Conservation (phyloP, 1,284 basidiomycete genomes). For the Cutaneotrichosporon cyanovorans region DNA sequence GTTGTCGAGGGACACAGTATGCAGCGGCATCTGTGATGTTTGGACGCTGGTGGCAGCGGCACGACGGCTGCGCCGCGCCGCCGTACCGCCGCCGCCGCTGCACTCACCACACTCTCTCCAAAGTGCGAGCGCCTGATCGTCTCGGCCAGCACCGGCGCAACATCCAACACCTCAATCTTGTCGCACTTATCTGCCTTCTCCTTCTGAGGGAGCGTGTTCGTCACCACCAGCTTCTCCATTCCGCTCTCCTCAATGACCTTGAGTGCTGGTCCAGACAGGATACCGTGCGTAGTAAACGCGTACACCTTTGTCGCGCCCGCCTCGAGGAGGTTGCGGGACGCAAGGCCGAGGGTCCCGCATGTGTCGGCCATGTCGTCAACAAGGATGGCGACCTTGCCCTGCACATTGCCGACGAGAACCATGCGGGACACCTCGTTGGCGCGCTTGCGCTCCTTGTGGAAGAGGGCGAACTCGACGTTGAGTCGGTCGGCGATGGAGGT, state of each 20-base stretch:
- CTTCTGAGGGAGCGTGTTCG: conserved; percentile 91
- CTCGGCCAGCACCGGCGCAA: conserved; percentile 90
- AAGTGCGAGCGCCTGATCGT: conserved; percentile 74
- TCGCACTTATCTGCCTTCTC: conserved; percentile 66
- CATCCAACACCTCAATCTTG: conserved; percentile 94
- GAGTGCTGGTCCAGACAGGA: conserved; percentile 83
- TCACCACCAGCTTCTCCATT: conserved; percentile 93
- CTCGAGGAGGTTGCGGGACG: conserved; percentile 80
- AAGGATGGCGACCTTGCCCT: conserved; percentile 90
- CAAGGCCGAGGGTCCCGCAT: conserved; percentile 92
- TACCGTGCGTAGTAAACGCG: conserved; percentile 96
- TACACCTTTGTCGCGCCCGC: conserved; percentile 80
- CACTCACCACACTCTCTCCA: conserved; percentile 47
- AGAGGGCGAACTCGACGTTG: conserved; percentile 95
- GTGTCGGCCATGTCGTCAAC: conserved; percentile 99
- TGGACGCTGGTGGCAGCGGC: background rate
- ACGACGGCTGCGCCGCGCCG: background rate
- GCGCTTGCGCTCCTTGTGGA: conserved; percentile 99
- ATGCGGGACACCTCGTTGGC: conserved; percentile 98
- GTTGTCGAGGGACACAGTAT: background rate
- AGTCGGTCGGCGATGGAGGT: conserved; percentile 95
- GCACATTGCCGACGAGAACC: conserved; percentile 92
- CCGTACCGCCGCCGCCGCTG: background rate
- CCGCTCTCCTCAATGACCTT: conserved; percentile 61
- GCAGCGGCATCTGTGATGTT: background rate